Conservation (phyloP, 2,329 filamentous ascomycete species). For the Aschersonia sp. region DNA sequence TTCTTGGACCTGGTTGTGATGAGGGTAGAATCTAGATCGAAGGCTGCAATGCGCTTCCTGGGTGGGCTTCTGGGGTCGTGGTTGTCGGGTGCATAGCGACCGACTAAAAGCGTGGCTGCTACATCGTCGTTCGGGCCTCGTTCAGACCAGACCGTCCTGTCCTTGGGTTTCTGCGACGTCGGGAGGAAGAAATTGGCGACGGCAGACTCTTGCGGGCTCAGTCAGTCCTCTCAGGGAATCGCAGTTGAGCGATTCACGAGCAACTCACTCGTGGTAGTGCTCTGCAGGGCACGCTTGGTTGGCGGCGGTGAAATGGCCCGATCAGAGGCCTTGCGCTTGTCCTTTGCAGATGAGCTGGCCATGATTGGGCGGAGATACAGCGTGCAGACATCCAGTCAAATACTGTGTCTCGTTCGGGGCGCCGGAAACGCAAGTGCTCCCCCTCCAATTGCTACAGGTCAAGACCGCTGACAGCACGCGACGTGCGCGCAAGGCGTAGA, state of each 20-base stretch:
- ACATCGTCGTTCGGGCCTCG: constrained; percentile 35
- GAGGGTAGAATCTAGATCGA: constrained; percentile 76
- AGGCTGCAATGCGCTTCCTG: constrained; percentile 51
- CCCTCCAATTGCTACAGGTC: neutral
- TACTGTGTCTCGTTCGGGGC: too few species aligned
- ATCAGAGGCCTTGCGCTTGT: constrained; percentile 22
- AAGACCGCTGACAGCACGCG: neutral
- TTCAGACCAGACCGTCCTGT: constrained; percentile 59
- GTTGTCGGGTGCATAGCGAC: constrained; percentile 44
- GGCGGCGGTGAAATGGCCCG: constrained; percentile 37
- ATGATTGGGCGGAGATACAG: constrained; percentile 7
- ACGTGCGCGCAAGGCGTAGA: neutral
- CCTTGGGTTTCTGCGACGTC: constrained; percentile 66
- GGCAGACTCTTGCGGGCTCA: constrained; percentile 37
- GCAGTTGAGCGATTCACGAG: too few species aligned
- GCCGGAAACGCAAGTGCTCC: too few species aligned
- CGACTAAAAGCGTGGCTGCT: constrained; percentile 53
- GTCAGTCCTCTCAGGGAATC: constrained; percentile 5
- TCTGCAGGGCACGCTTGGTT: constrained; percentile 36
- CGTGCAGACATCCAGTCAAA: neutral
- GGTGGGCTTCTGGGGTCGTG: constrained; percentile 11
- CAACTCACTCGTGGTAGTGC: constrained; percentile 33
- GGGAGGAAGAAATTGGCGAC: constrained; percentile 84
- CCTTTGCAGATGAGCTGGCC: constrained; percentile 9
- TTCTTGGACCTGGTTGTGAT: constrained; percentile 71